Evolutionary conservation across 495 filamentous ascomycete species (phyloP), one percentile per base, ranked within the genome.

Genomic region (Glutinoglossum americanum): DNA sequence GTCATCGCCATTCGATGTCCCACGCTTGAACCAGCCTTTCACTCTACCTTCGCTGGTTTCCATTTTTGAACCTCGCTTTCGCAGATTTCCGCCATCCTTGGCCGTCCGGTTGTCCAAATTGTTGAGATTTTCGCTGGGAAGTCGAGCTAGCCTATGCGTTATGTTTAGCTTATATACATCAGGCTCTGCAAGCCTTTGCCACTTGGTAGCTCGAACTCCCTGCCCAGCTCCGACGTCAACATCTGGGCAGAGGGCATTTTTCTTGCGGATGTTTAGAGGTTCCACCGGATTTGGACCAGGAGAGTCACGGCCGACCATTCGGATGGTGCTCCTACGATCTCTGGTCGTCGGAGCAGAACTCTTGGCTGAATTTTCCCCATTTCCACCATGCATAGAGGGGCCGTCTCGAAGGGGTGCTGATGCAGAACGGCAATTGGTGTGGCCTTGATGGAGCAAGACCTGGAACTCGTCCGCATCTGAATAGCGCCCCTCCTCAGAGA

Each of bases 191-290:
- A 8, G 3, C 6, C 25, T 49, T 13, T 49, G 47, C 47, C 47
- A 49, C n/a, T 6, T 49, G 3, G 19, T 49, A n/a, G 21, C 25
- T 3, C 3, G 21, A 9, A 3, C 19, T 27, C 19, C n/a, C 25
- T 53, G 25, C 23, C 28, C 13, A 15, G 49, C 49, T 1, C 11
- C 26, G 49, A 30, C 5, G 28, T 41, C 41, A 8, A n/a, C 54
- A 56, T 32, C 26, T 17, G 39, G 23, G n/a, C 19, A 13, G 11
- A 11, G 19, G 1, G 56, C 26, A 23, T 62, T 67, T 64, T 74
- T 74, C 64, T 82, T 82, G 21, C 73, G 73, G 35, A 82, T 72
- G 27, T 73, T 75, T 51, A 83, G 66, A 7, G 80, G 76, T 30
- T 68, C 70, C 0, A 72, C 62, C 0, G 61, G 66, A 21, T 58